Percentiles rank a stretch among this genome's conserved stretches.
Evolutionary conservation across 1,284 basidiomycete species (phyloP).

Genomic region (Rhodotorula glutinis): DNA sequence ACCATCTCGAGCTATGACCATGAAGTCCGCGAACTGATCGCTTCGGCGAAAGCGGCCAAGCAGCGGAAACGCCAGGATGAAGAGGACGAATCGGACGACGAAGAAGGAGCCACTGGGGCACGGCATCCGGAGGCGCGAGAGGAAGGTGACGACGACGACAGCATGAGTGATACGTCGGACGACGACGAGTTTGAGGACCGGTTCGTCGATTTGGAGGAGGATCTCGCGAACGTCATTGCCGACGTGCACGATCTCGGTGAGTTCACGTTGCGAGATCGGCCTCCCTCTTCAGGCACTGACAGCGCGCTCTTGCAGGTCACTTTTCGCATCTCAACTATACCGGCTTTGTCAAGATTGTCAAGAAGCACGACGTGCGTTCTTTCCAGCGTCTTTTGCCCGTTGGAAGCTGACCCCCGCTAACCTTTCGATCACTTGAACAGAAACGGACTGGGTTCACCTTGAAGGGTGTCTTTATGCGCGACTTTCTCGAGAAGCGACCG

Average conservation of each 20-base stretch:
- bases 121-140: constrained; percentile 44
- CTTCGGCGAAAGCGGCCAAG: constrained; percentile 6
- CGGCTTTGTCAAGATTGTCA: constrained; percentile 98
- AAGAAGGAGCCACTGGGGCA: constrained; percentile 4
- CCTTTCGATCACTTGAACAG: constrained; percentile 38
- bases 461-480: constrained; percentile 66
- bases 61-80: background rate
- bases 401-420: background rate
- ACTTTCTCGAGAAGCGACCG: constrained; percentile 89
- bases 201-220: constrained; percentile 87
- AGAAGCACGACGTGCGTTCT: constrained; percentile 76
- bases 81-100: constrained; percentile 35
- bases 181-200: constrained; percentile 69
- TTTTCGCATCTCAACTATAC: constrained; percentile 58
- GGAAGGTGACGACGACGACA: constrained; percentile 49
- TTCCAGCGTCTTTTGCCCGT: constrained; percentile 1
- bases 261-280: constrained; percentile 51
- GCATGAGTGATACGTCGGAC: constrained; percentile 56
- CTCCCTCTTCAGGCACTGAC: too few species aligned
- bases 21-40: constrained; percentile 71
- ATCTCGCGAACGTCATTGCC: constrained; percentile 91
- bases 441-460: constrained; percentile 61
- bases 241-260: constrained; percentile 97
- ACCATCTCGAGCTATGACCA: constrained; percentile 78
- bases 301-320: constrained; percentile 27